Evolutionary conservation across 352 stramenopile genomes (phyloP).

Genomic region (Blastocystis sp.): DNA sequence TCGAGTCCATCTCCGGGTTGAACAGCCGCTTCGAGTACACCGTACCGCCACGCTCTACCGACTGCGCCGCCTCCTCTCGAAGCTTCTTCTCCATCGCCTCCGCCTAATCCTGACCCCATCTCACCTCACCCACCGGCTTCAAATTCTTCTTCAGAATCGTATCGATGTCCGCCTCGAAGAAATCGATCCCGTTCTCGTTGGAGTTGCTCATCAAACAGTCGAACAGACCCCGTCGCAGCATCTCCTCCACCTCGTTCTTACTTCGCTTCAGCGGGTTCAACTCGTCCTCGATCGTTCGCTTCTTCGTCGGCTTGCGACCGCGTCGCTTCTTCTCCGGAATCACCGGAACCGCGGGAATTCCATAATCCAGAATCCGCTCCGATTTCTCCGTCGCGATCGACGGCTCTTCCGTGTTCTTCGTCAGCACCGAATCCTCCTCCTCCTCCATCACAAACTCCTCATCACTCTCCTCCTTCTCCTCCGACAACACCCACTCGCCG

Average conservation of each 20-base stretch:
- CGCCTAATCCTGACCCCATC: slow-evolving; percentile 50
- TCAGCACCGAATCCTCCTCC: slow-evolving; percentile 18
- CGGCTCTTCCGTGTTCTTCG: slow-evolving; percentile 74
- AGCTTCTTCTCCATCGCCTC: slow-evolving; percentile 71
- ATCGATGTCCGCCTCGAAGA: slow-evolving; percentile 92
- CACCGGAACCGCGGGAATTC: slow-evolving; percentile 7
- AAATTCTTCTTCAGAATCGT: slow-evolving; percentile 74
- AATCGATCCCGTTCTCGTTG: slow-evolving; percentile 87
- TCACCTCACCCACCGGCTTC: background rate
- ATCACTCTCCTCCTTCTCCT: background rate
- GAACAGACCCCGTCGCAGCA: slow-evolving; percentile 95
- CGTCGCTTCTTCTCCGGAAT: slow-evolving; percentile 39
- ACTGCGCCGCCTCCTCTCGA: slow-evolving; percentile 71
- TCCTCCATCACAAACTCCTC: slow-evolving; percentile 34
- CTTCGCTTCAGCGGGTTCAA: slow-evolving; percentile 50
- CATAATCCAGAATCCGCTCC: slow-evolving; percentile 1
- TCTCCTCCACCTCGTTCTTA: slow-evolving; percentile 88
- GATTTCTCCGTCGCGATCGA: slow-evolving; percentile 73
- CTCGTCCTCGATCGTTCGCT: slow-evolving; percentile 54
- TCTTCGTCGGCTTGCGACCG: slow-evolving; percentile 62
- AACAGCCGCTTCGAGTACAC: slow-evolving; percentile 70
- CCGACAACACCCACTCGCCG: background rate
- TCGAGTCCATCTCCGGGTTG: slow-evolving; percentile 74
- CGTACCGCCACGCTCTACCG: slow-evolving; percentile 70
- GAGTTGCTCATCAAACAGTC: slow-evolving; percentile 92